phyloP scores from a whole-genome alignment of 108 stramenopile genomes.

The Nitzschia putrida region DNA sequence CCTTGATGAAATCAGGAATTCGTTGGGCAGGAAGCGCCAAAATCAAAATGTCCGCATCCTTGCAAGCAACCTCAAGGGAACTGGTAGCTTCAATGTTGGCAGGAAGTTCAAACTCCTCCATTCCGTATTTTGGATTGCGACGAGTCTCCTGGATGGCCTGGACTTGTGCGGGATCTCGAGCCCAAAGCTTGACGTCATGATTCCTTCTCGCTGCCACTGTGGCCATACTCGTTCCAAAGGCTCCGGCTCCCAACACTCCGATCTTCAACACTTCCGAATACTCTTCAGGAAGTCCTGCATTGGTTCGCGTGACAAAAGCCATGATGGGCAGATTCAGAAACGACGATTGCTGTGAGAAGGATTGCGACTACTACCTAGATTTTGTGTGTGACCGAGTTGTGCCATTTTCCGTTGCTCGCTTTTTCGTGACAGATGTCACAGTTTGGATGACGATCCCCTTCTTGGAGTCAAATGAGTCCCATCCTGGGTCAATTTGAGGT shows the following conservation, averaged over 20 bases:
- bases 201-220: conserved; percentile 64
- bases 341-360: too few relatives aligned
- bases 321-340: too few relatives aligned
- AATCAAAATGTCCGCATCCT: conserved; percentile 54
- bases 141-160: conserved; percentile 48
- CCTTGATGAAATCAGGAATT: conserved; percentile 61
- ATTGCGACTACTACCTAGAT: too few relatives aligned
- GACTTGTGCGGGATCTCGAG: conserved; percentile 55
- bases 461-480: too few relatives aligned
- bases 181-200: conserved; percentile 62
- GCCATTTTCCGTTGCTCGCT: too few relatives aligned
- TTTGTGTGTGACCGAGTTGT: too few relatives aligned
- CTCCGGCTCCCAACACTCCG: conserved; percentile 53
- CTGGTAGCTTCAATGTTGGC: conserved; percentile 1
- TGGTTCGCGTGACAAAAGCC: background rate
- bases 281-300: conserved; percentile 13
- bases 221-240: conserved; percentile 86
- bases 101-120: conserved; percentile 21
- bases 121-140: conserved; percentile 70
- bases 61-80: conserved; percentile 25
- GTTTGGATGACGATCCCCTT: too few relatives aligned
- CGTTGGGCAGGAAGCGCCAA: conserved; percentile 76
- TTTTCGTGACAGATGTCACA: too few relatives aligned
- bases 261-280: conserved; percentile 35
- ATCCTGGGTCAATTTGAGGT: too few relatives aligned